Percentiles rank a stretch among this genome's conserved stretches.
Conservation (phyloP, 768 basidiomycete species). For the Antrodiella citrinella region DNA sequence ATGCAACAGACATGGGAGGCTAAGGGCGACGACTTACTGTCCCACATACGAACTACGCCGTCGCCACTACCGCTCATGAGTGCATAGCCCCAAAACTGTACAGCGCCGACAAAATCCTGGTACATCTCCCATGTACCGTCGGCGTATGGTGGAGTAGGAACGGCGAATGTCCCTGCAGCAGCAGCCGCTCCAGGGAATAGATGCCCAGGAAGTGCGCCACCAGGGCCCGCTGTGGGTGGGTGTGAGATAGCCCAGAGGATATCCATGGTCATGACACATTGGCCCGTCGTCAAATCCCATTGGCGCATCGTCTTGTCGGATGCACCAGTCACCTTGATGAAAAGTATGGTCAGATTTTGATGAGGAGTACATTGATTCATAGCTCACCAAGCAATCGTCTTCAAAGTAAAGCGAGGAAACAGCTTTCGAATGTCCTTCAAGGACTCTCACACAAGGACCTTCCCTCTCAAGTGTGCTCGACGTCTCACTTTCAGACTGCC, state of each 20-base stretch:
- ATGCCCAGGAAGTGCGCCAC: conserved; percentile 32
- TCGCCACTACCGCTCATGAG: conserved; percentile 96
- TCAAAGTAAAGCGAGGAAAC: conserved; percentile 95
- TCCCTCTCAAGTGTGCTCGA: conserved; percentile 35
- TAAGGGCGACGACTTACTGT: conserved; percentile 74
- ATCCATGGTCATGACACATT: conserved; percentile 99
- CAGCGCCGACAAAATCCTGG: conserved; percentile 93
- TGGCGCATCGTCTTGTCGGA: conserved; percentile 97
- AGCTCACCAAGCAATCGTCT: conserved; percentile 78
- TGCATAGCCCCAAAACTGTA: conserved; percentile 99
- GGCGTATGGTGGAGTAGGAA: conserved; percentile 80
- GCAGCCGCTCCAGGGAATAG: conserved; percentile 47
- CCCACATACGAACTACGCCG: conserved; percentile 98
- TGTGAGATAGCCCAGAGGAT: conserved; percentile 99
- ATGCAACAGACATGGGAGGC: not conserved
- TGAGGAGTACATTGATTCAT: conserved; percentile 1
- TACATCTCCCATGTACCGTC: conserved; percentile 95
- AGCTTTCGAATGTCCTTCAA: conserved; percentile 90
- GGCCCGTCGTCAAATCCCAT: conserved; percentile 95
- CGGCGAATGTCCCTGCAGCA: conserved; percentile 58
- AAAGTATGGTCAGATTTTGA: conserved; percentile 11
- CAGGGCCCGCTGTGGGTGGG: conserved; percentile 43
- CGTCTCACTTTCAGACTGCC: conserved; percentile 27
- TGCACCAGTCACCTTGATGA: conserved; percentile 82
- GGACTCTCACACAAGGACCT: conserved; percentile 58